Percentiles rank a stretch among this genome's conserved stretches.
phyloP scores from a whole-genome alignment of 805 yeast species.

The Saturnispora ahearnii region DNA sequence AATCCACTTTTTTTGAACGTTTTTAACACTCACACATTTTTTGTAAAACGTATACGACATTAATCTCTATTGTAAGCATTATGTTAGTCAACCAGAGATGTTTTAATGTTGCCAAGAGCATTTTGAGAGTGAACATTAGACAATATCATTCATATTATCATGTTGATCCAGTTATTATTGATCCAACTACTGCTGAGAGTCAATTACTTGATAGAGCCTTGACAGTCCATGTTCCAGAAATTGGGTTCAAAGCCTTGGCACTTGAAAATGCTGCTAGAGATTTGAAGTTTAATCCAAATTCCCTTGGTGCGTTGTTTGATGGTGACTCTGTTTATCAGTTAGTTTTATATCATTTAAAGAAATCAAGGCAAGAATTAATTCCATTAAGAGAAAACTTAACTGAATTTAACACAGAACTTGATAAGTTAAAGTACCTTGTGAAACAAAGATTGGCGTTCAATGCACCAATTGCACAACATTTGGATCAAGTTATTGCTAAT shows the following conservation, averaged over 20 bases:
- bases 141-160: slow-evolving; percentile 31
- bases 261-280: slow-evolving; percentile 36
- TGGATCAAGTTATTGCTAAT: slow-evolving; percentile 47
- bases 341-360: slow-evolving; percentile 38
- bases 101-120: not conserved
- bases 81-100: not conserved
- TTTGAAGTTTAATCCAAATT: slow-evolving; percentile 32
- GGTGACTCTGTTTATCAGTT: slow-evolving; percentile 29
- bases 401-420: slow-evolving; percentile 19
- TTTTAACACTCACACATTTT: not conserved
- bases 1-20: not conserved
- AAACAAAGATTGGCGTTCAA: slow-evolving; percentile 44
- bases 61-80: not conserved
- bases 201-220: slow-evolving; percentile 28
- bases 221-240: slow-evolving; percentile 31
- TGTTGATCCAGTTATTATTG: slow-evolving; percentile 30
- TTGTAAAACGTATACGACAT: not conserved
- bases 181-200: slow-evolving; percentile 30
- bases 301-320: slow-evolving; percentile 33
- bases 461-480: slow-evolving; percentile 34
- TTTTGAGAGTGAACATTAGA: slow-evolving; percentile 14
- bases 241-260: slow-evolving; percentile 36
- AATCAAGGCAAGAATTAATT: slow-evolving; percentile 32
- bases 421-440: slow-evolving; percentile 25
- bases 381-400: slow-evolving; percentile 19